Base-by-base conservation (phyloP, 805 yeast genomes). In the Ogataea polymorpha region DNA sequence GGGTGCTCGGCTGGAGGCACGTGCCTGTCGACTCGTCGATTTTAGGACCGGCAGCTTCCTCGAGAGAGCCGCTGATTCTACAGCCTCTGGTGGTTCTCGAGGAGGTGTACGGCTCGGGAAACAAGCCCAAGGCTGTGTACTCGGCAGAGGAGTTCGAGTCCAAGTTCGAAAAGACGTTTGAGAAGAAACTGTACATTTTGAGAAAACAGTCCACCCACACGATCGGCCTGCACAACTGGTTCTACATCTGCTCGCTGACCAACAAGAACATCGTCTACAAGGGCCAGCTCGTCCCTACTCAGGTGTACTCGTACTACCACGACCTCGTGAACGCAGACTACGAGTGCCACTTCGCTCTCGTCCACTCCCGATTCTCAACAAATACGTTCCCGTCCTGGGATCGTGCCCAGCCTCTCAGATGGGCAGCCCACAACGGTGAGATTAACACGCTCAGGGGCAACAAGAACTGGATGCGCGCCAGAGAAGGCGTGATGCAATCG, bases 351-450 rank as follows among this genome's bases (percentile, higher is more conserved):
- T 87, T 93, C 73, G 96, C 97, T 12, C 75, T 91, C 30, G 98
- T 91, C 37, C 99, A 91, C 70, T 90, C 98, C 17, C 80, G 99
- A 63, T 91, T 91, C 74, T 89, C 97, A 43, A 91, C 99, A 23
- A 91, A 91, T 67, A 91, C 99, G 35, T 91, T 91, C 79, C 99
- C 99, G 35, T 88, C 96, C n/a, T 91, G 99, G 99, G 99, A 93
- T 68, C 80, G 99, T 67, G 98, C 99, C 17, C 99, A 91, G 68
- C 99, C 99, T 35, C 75, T 91, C 59, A 76, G 98, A 65, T 83
- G 95, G 84, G 87, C 96, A 23, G 99, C 99, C 28, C 99, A 91
- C 70, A 91, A 91, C 65, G 99, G 99, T 74, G 99, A 91, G 68
- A 93, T 91, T 65, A 91, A 91, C 68, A 91, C 99, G 29, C 70